A percentile compares a stretch with the other conserved stretches of the same genome.
phyloP scores from a whole-genome alignment of 2,329 filamentous ascomycete genomes.

The Fusarium kyushuense region DNA sequence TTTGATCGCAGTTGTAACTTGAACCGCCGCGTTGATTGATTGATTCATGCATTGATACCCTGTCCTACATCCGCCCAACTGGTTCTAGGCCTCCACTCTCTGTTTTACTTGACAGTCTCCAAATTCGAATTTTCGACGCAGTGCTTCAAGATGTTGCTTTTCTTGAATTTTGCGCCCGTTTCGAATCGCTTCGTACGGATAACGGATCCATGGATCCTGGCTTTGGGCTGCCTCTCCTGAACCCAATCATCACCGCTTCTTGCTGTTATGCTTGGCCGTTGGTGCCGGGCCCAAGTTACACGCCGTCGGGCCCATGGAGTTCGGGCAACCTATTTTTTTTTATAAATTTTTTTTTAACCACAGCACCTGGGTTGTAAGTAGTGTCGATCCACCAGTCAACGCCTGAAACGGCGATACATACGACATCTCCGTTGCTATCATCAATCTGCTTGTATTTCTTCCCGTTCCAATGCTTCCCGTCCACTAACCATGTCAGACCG shows the following conservation, averaged over 20 bases:
- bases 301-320: conserved; percentile 1
- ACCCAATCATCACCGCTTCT: conserved; percentile 20
- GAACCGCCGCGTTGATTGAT: conserved; percentile 19
- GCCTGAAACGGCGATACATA: conserved; percentile 20
- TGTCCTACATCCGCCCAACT: conserved; percentile 13
- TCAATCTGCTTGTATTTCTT: conserved; percentile 31
- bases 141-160: conserved; percentile 12
- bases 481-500: conserved; percentile 24
- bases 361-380: conserved; percentile 17
- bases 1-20: neutral
- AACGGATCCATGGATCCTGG: conserved; percentile 14
- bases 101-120: conserved; percentile 30
- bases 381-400: conserved; percentile 18
- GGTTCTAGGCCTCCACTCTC: conserved; percentile 35
- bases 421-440: conserved; percentile 8
- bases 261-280: conserved; percentile 17
- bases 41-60: conserved; percentile 15
- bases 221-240: conserved; percentile 22
- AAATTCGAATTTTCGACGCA: conserved; percentile 11
- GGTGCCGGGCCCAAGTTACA: conserved; percentile 7
- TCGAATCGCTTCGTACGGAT: neutral
- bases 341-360: neutral
- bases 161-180: conserved; percentile 26
- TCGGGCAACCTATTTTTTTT: neutral
- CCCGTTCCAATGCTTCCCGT: conserved; percentile 8